Evolutionary conservation across 345 rosid genomes (phyloP).

Genomic region (Excoecaria cochinchinensis): DNA sequence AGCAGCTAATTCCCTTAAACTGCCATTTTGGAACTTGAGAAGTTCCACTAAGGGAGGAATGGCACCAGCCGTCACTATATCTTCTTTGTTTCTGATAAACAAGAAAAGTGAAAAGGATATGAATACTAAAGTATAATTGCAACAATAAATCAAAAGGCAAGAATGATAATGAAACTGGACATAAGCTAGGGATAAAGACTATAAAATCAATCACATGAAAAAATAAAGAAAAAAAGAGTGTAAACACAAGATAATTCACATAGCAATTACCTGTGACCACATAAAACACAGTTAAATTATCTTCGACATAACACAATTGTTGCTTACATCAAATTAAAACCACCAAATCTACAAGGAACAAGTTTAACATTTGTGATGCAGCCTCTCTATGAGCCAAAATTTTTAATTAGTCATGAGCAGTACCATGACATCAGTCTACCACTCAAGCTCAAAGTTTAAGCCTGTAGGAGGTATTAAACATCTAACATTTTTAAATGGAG

Average conservation of each 20-base stretch:
- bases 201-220: background rate
- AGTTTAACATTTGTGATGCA: background rate
- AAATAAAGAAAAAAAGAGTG: conserved; percentile 1
- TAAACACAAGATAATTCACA: background rate
- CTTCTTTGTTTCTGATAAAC: conserved; percentile 62
- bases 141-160: background rate
- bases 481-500: background rate
- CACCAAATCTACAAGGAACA: background rate
- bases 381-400: background rate
- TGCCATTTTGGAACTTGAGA: conserved; percentile 50
- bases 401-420: background rate
- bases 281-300: background rate
- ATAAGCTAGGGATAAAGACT: background rate
- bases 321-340: background rate
- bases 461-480: background rate
- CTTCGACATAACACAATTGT: background rate
- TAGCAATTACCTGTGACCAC: background rate
- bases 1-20: conserved; percentile 63
- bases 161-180: background rate
- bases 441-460: background rate
- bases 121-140: background rate
- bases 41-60: conserved; percentile 66
- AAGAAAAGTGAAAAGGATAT: background rate
- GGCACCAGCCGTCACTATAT: conserved; percentile 68
- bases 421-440: background rate